phyloP scores from a whole-genome alignment of 1,284 basidiomycete species.

The Nidula niveotomentosa region DNA sequence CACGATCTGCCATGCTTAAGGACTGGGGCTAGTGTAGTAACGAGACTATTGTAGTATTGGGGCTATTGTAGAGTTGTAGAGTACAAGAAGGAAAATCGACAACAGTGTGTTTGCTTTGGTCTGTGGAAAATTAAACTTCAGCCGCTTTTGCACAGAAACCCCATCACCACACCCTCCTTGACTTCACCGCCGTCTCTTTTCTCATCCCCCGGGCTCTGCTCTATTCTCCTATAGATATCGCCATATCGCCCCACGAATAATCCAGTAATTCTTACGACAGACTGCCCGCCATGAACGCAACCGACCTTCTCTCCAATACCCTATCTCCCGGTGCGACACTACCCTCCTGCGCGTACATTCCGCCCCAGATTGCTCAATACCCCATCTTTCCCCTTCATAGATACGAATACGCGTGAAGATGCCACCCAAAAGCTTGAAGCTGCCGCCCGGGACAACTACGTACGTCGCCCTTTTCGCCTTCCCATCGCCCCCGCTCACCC shows the following conservation, averaged over 20 bases:
- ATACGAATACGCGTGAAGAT: constrained; percentile 83
- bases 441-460: constrained; percentile 85
- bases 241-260: constrained; percentile 12
- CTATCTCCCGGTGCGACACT: constrained; percentile 47
- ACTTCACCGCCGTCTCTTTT: constrained; percentile 15
- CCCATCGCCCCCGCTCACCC: constrained; percentile 14
- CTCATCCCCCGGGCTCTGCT: constrained; percentile 10
- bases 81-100: not conserved
- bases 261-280: constrained; percentile 13
- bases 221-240: constrained; percentile 8
- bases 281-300: constrained; percentile 76
- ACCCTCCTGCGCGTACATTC: constrained; percentile 19
- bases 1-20: constrained; percentile 58
- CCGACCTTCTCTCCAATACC: constrained; percentile 86
- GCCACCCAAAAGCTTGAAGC: constrained; percentile 87
- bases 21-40: no score
- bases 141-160: constrained; percentile 12
- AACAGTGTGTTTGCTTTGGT: constrained; percentile 5
- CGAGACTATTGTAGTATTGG: no score
- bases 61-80: not conserved
- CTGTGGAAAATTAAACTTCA: constrained; percentile 21
- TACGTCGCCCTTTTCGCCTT: constrained; percentile 34
- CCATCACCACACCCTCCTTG: constrained; percentile 12
- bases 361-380: constrained; percentile 12
- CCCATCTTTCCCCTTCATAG: constrained; percentile 37